These are phyloP conservation scores for Orobanche coerulescens DNA, from an alignment of 257 asterid species.

Conservation along the genomic window DNA sequence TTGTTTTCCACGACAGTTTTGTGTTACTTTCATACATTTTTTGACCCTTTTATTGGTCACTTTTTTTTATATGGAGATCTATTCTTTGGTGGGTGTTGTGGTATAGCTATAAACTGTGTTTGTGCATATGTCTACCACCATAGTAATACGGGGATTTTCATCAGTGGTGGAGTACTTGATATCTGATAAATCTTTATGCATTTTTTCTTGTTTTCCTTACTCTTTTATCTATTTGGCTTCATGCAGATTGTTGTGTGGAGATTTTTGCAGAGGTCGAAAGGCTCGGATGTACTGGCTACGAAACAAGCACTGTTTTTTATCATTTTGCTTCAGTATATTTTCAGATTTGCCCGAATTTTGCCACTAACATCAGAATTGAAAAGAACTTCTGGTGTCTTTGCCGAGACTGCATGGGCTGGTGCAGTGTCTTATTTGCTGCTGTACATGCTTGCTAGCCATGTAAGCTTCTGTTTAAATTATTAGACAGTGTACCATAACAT, in stretches of 20 bases:
- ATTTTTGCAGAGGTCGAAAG: slow-evolving; percentile 72
- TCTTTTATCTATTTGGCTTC: background rate
- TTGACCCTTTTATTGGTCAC: too few species aligned
- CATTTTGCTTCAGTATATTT: slow-evolving; percentile 79
- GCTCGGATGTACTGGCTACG: slow-evolving; percentile 87
- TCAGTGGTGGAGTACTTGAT: background rate
- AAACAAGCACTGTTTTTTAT: slow-evolving; percentile 76
- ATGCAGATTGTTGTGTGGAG: slow-evolving; percentile 94
- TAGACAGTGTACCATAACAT: background rate
- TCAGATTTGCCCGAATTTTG: slow-evolving; percentile 60
- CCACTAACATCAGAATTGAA: slow-evolving; percentile 90
- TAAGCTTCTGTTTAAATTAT: slow-evolving; percentile 35
- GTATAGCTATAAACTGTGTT: too few species aligned
- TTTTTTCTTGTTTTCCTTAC: background rate
- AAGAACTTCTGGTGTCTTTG: slow-evolving; percentile 97
- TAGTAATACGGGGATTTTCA: background rate
- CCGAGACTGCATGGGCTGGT: slow-evolving; percentile 99
- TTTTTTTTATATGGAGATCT: too few species aligned
- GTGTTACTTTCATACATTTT: background rate
- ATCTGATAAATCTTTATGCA: background rate
- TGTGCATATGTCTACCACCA: too few species aligned
- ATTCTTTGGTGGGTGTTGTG: too few species aligned
- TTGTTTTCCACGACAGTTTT: background rate
- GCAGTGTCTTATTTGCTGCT: slow-evolving; percentile 85
- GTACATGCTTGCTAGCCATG: slow-evolving; percentile 99